Evolutionary conservation across 768 basidiomycete genomes (phyloP).

Genomic region (Thelephora aurantiotincta): DNA sequence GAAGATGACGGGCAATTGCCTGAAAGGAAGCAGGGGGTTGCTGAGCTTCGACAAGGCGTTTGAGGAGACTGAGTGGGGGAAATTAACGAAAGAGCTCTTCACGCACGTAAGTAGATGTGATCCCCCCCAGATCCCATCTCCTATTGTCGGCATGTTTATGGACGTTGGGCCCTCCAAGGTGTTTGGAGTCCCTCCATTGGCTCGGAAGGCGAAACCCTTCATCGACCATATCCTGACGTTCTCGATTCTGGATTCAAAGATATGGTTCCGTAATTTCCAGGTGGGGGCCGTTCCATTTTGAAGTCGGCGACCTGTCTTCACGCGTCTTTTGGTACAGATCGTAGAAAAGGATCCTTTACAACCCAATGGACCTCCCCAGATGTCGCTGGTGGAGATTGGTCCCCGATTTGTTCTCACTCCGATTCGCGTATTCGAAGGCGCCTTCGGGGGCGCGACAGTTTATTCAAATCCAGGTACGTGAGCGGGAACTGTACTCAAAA

Average conservation of each 20-base stretch:
- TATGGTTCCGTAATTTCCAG: conserved; percentile 99
- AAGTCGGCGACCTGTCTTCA: neutral
- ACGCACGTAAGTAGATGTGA: conserved; percentile 55
- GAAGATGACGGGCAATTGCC: conserved; percentile 98
- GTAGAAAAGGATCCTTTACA: conserved; percentile 88
- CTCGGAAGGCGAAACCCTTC: conserved; percentile 89
- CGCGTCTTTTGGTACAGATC: conserved; percentile 35
- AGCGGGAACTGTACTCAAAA: neutral
- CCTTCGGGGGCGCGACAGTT: conserved; percentile 88
- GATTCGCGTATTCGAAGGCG: conserved; percentile 96
- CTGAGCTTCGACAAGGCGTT: conserved; percentile 87
- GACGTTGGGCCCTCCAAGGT: conserved; percentile 36
- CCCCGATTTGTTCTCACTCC: conserved; percentile 95
- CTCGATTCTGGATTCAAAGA: conserved; percentile 87
- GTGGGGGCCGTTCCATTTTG: conserved; percentile 26
- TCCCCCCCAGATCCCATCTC: neutral
- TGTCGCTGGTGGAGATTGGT: conserved; percentile 90
- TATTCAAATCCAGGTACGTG: conserved; percentile 85
- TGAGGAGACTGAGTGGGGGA: conserved; percentile 79
- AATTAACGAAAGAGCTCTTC: conserved; percentile 83
- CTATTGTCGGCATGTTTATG: neutral
- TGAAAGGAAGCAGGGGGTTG: conserved; percentile 88
- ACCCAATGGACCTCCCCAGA: conserved; percentile 74
- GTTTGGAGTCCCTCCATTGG: conserved; percentile 86
- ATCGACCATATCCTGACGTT: conserved; percentile 96